phyloP scores from a whole-genome alignment of 1,284 basidiomycete genomes.

The Amylostereum areolatum region DNA sequence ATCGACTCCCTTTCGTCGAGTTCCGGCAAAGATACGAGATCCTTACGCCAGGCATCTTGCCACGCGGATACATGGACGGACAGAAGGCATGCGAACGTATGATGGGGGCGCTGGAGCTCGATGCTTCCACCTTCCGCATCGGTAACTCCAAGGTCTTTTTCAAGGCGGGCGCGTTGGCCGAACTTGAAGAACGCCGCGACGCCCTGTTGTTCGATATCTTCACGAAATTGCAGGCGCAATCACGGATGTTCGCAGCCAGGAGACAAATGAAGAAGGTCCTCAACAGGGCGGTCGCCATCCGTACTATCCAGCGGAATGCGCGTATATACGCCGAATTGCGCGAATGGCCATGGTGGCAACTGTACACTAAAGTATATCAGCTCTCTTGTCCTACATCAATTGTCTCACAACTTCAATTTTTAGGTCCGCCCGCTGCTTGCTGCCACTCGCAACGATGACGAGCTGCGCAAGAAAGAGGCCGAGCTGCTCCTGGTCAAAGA shows the following conservation, averaged over 20 bases:
- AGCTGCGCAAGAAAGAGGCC: constrained; percentile 82
- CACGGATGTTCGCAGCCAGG: constrained; percentile 81
- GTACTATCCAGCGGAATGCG: constrained; percentile 93
- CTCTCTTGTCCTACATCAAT: neutral
- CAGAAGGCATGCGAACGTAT: constrained; percentile 93
- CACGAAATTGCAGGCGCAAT: constrained; percentile 81
- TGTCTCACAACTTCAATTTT: constrained; percentile 6
- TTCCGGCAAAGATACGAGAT: constrained; percentile 97
- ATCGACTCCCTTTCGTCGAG: constrained; percentile 93
- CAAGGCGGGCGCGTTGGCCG: constrained; percentile 98
- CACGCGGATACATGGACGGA: constrained; percentile 95
- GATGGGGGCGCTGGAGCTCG: constrained; percentile 86
- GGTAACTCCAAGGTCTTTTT: constrained; percentile 99
- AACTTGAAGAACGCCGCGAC: constrained; percentile 93
- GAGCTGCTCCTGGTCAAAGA: constrained; percentile 83
- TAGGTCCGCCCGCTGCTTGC: constrained; percentile 88
- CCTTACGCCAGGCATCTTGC: constrained; percentile 89
- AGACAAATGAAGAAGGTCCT: constrained; percentile 94
- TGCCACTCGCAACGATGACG: constrained; percentile 91
- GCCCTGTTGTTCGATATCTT: constrained; percentile 85
- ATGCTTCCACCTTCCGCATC: constrained; percentile 82
- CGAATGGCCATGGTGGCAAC: constrained; percentile 99
- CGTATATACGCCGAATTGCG: constrained; percentile 83
- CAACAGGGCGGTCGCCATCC: constrained; percentile 87
- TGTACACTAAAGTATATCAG: constrained; percentile 78